Evolutionary conservation across 1,284 basidiomycete species (phyloP).

Genomic region (Phlebopus sp.): DNA sequence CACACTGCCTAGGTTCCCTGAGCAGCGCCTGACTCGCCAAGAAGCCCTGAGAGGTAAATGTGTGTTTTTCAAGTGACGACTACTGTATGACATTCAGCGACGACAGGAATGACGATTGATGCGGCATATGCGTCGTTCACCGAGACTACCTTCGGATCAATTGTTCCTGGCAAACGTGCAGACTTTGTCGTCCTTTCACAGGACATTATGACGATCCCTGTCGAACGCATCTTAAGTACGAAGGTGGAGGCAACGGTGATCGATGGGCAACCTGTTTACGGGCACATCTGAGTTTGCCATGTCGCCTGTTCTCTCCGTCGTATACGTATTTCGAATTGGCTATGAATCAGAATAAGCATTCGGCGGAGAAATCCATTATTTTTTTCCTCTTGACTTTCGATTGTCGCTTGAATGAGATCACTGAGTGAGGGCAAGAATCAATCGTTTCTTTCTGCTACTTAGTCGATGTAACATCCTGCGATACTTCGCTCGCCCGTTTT

Average conservation of each 20-base stretch:
- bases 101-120: conserved; percentile 67
- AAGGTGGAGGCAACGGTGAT: conserved; percentile 74
- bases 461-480: too few relatives aligned
- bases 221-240: conserved; percentile 63
- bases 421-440: too few relatives aligned
- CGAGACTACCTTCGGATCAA: conserved; percentile 67
- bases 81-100: conserved; percentile 6
- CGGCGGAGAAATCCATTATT: too few relatives aligned
- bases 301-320: too few relatives aligned
- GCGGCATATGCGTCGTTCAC: conserved; percentile 87
- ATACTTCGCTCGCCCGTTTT: too few relatives aligned
- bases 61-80: conserved; percentile 26
- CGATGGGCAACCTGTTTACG: conserved; percentile 72
- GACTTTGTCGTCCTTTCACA: conserved; percentile 82
- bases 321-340: too few relatives aligned
- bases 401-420: too few relatives aligned
- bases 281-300: conserved; percentile 27
- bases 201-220: conserved; percentile 74
- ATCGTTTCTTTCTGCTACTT: too few relatives aligned
- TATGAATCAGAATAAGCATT: too few relatives aligned
- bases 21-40: conserved; percentile 70
- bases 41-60: conserved; percentile 64
- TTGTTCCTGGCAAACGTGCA: conserved; percentile 76
- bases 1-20: conserved; percentile 63
- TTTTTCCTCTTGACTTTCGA: too few relatives aligned